A percentile compares a stretch with the other conserved stretches of the same genome.
These are phyloP conservation scores for Drechslera avenae DNA, from an alignment of 2,329 filamentous ascomycete species.

Conservation along the genomic window DNA sequence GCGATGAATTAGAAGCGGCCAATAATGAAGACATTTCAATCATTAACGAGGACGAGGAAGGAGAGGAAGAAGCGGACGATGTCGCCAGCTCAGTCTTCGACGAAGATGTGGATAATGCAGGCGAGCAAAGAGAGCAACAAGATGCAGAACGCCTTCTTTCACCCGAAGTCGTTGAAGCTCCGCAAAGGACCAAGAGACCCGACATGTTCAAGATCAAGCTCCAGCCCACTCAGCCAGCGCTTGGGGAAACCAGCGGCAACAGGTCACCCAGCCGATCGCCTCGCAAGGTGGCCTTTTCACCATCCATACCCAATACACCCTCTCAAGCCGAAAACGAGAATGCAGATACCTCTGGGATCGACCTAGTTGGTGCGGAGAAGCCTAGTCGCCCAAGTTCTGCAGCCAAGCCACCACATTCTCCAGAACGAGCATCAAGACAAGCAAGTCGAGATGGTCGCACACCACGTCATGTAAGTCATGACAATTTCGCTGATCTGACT, in stretches of 20 bases:
- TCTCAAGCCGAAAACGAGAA: conserved; percentile 42
- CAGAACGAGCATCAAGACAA: conserved; percentile 28
- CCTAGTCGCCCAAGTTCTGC: conserved; percentile 23
- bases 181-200: conserved; percentile 27
- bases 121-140: conserved; percentile 7
- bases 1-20: conserved; percentile 52
- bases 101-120: conserved; percentile 34
- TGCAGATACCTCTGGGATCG: conserved; percentile 35
- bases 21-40: conserved; percentile 38
- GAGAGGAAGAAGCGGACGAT: conserved; percentile 23
- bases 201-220: conserved; percentile 45
- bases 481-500: conserved; percentile 31
- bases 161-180: conserved; percentile 27
- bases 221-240: conserved; percentile 35
- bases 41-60: conserved; percentile 31
- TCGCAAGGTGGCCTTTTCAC: conserved; percentile 49
- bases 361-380: conserved; percentile 30
- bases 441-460: conserved; percentile 35
- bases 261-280: conserved; percentile 44
- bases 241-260: conserved; percentile 46
- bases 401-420: conserved; percentile 19
- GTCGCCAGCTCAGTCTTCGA: conserved; percentile 38
- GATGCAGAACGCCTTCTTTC: conserved; percentile 24
- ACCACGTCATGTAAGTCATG: conserved; percentile 47
- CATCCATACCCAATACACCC: conserved; percentile 43